A percentile compares a stretch with the other conserved stretches of the same genome.
These are phyloP conservation scores for Kodamaea sp. DNA, from an alignment of 1,139 yeast species.

Conservation along the genomic window DNA sequence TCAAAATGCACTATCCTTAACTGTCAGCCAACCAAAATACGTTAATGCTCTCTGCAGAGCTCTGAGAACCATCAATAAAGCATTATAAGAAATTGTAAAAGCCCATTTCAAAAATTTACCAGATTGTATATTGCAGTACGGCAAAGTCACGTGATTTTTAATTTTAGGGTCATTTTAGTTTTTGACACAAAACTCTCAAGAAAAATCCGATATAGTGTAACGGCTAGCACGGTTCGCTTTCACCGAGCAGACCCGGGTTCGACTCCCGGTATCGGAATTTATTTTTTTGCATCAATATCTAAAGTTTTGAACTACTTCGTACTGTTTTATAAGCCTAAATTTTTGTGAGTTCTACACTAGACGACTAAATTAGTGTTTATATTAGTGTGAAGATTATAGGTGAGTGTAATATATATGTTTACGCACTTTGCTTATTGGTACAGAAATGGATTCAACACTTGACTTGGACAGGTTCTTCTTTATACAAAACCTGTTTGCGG, in stretches of 20 bases:
- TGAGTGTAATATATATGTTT: neutral
- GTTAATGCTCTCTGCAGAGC: too few species aligned
- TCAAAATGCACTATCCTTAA: too few species aligned
- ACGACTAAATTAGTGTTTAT: neutral
- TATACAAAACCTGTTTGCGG: slow-evolving; percentile 17
- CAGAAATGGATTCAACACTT: too few species aligned
- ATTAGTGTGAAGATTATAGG: neutral
- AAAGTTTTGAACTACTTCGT: neutral
- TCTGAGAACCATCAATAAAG: too few species aligned
- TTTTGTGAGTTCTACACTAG: neutral
- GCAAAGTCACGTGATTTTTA: too few species aligned
- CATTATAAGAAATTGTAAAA: too few species aligned
- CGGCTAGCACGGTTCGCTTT: slow-evolving; percentile 85
- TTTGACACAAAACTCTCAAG: neutral
- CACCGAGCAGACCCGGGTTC: slow-evolving; percentile 85
- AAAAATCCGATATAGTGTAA: slow-evolving; percentile 69
- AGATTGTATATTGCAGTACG: too few species aligned
- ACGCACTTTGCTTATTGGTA: too few species aligned
- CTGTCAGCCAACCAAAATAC: too few species aligned
- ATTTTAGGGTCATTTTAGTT: neutral
- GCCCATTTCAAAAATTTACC: too few species aligned
- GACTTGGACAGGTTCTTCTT: slow-evolving; percentile 28
- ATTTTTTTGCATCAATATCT: neutral
- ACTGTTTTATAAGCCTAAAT: neutral
- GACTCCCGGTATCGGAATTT: slow-evolving; percentile 65